phyloP scores from a whole-genome alignment of 2,329 filamentous ascomycete species.

The Pseudogymnoascus sp. region DNA sequence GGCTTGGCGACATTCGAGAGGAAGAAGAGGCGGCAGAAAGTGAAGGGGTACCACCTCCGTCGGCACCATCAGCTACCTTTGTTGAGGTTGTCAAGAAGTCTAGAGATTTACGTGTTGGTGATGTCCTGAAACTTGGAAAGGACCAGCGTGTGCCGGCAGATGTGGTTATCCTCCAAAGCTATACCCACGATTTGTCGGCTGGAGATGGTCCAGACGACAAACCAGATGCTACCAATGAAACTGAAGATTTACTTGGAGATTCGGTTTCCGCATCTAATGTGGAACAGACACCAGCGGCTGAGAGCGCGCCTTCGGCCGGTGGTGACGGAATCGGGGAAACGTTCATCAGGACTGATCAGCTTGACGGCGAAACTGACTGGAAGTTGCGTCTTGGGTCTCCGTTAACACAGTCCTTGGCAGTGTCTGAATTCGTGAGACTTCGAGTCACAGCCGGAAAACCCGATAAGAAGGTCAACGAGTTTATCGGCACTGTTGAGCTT shows the following conservation, averaged over 20 bases:
- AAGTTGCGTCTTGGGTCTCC: conserved; percentile 84
- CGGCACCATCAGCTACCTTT: conserved; percentile 41
- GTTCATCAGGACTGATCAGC: conserved; percentile 93
- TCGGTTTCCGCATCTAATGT: conserved; percentile 26
- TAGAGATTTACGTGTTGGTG: conserved; percentile 82
- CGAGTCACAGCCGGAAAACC: conserved; percentile 79
- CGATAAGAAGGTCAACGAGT: conserved; percentile 90
- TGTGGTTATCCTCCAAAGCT: conserved; percentile 83
- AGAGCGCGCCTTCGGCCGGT: conserved; percentile 24
- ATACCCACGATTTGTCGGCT: conserved; percentile 44
- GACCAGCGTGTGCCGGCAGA: conserved; percentile 92
- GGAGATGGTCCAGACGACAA: conserved; percentile 23
- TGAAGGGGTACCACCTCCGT: conserved; percentile 32
- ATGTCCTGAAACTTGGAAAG: conserved; percentile 86
- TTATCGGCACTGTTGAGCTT: conserved; percentile 79
- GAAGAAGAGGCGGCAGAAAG: conserved; percentile 51
- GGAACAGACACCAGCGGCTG: conserved; percentile 17
- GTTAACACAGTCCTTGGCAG: conserved; percentile 68
- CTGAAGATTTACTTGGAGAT: conserved; percentile 25
- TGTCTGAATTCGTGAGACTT: conserved; percentile 61
- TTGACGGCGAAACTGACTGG: conserved; percentile 98
- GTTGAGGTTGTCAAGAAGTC: conserved; percentile 71
- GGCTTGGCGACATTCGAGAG: conserved; percentile 58
- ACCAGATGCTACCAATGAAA: conserved; percentile 18
- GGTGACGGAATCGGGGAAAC: conserved; percentile 57